Conservation (phyloP, 805 yeast genomes). For the Candida morakotiae region DNA sequence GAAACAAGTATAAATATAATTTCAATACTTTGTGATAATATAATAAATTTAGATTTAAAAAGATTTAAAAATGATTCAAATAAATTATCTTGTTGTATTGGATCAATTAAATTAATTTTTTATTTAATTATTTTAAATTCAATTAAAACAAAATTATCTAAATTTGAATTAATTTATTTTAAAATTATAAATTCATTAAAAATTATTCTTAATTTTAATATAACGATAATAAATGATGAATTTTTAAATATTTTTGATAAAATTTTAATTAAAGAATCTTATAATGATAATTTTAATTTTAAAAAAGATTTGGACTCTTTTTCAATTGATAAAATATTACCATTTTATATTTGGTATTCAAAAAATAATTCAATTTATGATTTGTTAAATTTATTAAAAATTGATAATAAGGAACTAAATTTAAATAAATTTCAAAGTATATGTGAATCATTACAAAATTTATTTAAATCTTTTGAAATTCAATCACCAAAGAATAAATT, state of each 20-base stretch:
- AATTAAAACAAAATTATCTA: conserved; percentile 17
- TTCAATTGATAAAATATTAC: conserved; percentile 25
- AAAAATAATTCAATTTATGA: conserved; percentile 37
- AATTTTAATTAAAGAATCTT: conserved; percentile 27
- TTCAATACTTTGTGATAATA: conserved; percentile 15
- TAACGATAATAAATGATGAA: conserved; percentile 36
- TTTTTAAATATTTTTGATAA: conserved; percentile 37
- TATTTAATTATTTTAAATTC: conserved; percentile 21
- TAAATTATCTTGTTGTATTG: conserved; percentile 22
- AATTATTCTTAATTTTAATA: conserved; percentile 29
- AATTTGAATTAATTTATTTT: conserved; percentile 15
- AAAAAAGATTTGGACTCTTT: too few species aligned
- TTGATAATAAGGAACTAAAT: conserved; percentile 25
- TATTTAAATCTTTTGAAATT: conserved; percentile 29
- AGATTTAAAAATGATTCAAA: conserved; percentile 6
- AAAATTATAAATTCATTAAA: conserved; percentile 29
- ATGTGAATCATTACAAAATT: conserved; percentile 27
- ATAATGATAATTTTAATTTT: conserved; percentile 12
- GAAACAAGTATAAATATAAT: conserved; percentile 28
- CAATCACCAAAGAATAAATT: conserved; percentile 41
- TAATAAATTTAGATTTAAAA: conserved; percentile 20
- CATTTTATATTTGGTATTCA: conserved; percentile 40
- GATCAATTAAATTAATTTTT: conserved; percentile 36
- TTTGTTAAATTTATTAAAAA: conserved; percentile 21
- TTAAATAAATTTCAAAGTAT: conserved; percentile 29